Percentiles rank a stretch among this genome's conserved stretches.
phyloP scores from a whole-genome alignment of 805 yeast species.

The Wickerhamiella sorbophila region DNA sequence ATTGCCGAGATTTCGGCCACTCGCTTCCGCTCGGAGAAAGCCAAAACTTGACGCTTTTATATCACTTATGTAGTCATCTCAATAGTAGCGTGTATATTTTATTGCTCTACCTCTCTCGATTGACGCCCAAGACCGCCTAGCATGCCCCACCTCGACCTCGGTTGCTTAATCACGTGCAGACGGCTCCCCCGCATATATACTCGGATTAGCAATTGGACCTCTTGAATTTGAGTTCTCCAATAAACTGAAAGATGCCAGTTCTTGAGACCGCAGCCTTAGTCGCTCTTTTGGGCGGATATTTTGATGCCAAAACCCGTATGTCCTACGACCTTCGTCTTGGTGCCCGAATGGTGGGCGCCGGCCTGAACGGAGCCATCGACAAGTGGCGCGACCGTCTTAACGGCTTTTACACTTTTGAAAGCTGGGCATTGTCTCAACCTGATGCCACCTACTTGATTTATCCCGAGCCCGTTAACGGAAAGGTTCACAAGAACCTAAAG shows the following conservation, averaged over 20 bases:
- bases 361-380: constrained; percentile 5
- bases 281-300: constrained; percentile 14
- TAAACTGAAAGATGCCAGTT: constrained; percentile 6
- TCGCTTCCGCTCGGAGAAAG: too few relatives aligned
- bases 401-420: constrained; percentile 58
- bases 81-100: too few relatives aligned
- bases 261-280: constrained; percentile 14
- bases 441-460: constrained; percentile 48
- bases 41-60: too few relatives aligned
- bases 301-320: constrained; percentile 14
- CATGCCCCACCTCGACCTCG: neutral
- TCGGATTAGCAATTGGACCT: neutral
- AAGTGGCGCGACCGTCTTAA: constrained; percentile 27
- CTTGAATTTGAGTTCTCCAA: neutral
- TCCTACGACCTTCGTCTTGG: constrained; percentile 10
- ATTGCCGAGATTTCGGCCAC: too few relatives aligned
- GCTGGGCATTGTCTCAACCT: constrained; percentile 35
- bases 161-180: neutral
- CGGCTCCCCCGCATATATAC: neutral
- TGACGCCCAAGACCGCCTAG: too few relatives aligned
- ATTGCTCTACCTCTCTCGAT: too few relatives aligned
- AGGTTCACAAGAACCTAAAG: constrained; percentile 22
- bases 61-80: too few relatives aligned
- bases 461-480: constrained; percentile 34
- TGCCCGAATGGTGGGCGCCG: constrained; percentile 7